Evolutionary conservation across 331 rosid genomes (phyloP), one percentile per base, ranked within the genome.

Genomic region (Quercus phellos): DNA sequence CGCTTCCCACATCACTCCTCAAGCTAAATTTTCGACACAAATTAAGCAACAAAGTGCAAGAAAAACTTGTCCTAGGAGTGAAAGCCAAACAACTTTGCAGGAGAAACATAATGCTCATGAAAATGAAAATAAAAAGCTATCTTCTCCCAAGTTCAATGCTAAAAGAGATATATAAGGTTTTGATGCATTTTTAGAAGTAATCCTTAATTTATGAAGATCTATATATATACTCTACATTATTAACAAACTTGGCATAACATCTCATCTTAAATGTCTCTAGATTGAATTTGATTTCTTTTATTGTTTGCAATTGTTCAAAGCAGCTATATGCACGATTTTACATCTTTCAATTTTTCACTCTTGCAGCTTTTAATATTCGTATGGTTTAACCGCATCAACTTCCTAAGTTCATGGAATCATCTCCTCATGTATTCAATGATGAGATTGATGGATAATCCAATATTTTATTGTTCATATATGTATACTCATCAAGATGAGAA

Each of bases 11-110:
- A 38, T 38, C 46, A 8, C 46, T 8, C 55, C 10, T 73, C 43
- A 72, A 74, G 24, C 72, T 61, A 72, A 51, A 75, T 51, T n/a
- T 68, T 22, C 82, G 51, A 78, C 9, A 16, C 19, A 35, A 6
- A 68, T 35, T 42, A 5, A 76, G 38, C 30, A 58, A 79, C 22
- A 55, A 21, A 79, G 73, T 51, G 54, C 78, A 69, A 70, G 27
- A 73, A 63, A 70, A 68, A 32, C 14, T 19, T 17, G 38, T 26
- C 0, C 68, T 27, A 12, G 5, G 16, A 7, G 13, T 22, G 64
- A 26, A 27, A 2, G 35, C 4, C 38, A 24, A 61, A 27, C 38
- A 61, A 61, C 16, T 12, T 61, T 27, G 32, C 1, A 58, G 32
- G 32, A 22, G 17, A 22, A 58, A 58, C 13, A 22, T 58, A 58